Conservation (phyloP, 164 flowering plant genomes). For the Dillenia suffruticosa region DNA sequence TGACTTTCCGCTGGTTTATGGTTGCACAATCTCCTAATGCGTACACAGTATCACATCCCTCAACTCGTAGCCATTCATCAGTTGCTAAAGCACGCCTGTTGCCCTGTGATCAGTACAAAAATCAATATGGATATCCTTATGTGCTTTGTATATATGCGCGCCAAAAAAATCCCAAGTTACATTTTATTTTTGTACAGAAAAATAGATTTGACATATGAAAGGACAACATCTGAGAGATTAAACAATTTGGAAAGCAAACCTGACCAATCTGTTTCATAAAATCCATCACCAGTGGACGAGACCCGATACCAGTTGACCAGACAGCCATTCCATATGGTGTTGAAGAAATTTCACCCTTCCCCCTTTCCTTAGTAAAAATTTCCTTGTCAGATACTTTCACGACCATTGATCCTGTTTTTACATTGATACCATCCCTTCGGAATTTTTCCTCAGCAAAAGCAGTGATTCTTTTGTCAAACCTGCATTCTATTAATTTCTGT, state of each 20-base stretch:
- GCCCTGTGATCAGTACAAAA: conserved; percentile 26
- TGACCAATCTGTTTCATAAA: conserved; percentile 92
- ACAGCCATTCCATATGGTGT: conserved; percentile 93
- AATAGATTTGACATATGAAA: too few species aligned
- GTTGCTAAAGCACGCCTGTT: conserved; percentile 85
- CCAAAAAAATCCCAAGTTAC: background rate
- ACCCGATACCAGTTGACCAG: conserved; percentile 97
- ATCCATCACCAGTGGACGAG: conserved; percentile 76
- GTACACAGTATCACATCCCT: conserved; percentile 58
- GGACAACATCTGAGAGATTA: too few species aligned
- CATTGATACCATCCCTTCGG: conserved; percentile 79
- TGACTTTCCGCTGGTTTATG: conserved; percentile 87
- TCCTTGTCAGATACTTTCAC: conserved; percentile 66
- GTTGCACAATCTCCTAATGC: conserved; percentile 96
- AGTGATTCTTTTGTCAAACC: conserved; percentile 95
- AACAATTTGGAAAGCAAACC: conserved; percentile 29
- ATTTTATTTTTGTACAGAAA: too few species aligned
- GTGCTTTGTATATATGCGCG: background rate
- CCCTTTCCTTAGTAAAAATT: conserved; percentile 57
- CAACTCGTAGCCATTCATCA: conserved; percentile 96
- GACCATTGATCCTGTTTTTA: conserved; percentile 83
- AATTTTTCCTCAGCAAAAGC: conserved; percentile 88
- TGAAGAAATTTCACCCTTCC: conserved; percentile 39
- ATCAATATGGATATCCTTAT: too few species aligned
- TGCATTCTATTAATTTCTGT: conserved; percentile 16